Conservation (phyloP, 2,329 filamentous ascomycete species). For the Penicillium polonicum region DNA sequence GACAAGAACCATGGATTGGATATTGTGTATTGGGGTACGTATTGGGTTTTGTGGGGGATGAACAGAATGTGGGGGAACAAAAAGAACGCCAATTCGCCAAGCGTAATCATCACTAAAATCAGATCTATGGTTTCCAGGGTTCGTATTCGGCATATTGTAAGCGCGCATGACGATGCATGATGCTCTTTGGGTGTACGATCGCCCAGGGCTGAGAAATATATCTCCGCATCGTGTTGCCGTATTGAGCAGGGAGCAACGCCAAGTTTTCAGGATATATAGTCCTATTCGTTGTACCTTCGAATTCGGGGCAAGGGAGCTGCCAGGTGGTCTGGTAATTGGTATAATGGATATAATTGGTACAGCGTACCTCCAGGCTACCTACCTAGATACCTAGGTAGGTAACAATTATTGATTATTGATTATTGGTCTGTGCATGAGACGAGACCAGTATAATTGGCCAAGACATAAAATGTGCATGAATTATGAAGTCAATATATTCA, state of each 20-base stretch:
- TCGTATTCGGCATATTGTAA: neutral
- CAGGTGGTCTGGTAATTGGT: neutral
- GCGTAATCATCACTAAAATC: neutral
- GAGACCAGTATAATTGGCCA: neutral
- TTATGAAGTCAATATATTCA: neutral
- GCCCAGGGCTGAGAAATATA: slow-evolving; percentile 1
- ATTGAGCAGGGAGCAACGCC: neutral
- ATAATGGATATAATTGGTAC: neutral
- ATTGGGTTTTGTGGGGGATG: neutral
- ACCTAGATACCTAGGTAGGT: too few relatives aligned
- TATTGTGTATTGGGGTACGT: neutral
- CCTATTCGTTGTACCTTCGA: neutral
- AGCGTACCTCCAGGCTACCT: neutral
- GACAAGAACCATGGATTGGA: neutral
- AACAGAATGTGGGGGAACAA: slow-evolving; percentile 7
- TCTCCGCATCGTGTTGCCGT: neutral
- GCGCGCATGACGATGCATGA: slow-evolving; percentile 2
- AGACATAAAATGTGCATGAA: neutral
- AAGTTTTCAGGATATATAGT: neutral
- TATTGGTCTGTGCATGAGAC: neutral
- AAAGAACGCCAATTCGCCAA: neutral
- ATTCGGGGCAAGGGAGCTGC: neutral
- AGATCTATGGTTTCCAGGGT: neutral
- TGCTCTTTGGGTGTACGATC: neutral
- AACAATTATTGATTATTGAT: too few relatives aligned